phyloP scores from a whole-genome alignment of 805 yeast species.

The Candida quercuum region DNA sequence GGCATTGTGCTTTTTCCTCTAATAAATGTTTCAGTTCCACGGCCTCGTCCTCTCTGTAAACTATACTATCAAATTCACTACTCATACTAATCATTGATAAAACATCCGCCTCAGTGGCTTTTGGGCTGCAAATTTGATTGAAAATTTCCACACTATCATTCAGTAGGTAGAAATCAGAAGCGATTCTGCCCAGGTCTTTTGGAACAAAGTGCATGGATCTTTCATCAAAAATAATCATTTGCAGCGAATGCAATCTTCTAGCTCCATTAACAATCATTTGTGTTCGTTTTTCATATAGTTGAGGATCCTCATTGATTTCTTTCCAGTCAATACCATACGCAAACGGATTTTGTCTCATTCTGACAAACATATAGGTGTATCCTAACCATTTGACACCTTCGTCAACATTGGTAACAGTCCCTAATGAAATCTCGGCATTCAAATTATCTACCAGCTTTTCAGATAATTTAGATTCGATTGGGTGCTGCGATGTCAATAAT shows the following conservation, averaged over 20 bases:
- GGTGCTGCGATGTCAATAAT: constrained; percentile 87
- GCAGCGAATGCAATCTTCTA: constrained; percentile 72
- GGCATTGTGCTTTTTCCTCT: constrained; percentile 67
- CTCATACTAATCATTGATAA: constrained; percentile 86
- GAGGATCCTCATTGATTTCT: constrained; percentile 79
- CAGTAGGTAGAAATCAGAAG: constrained; percentile 87
- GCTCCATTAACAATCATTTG: constrained; percentile 79
- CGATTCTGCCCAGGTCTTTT: constrained; percentile 89
- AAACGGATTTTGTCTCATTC: constrained; percentile 93
- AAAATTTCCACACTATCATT: constrained; percentile 85
- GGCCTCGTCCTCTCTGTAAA: constrained; percentile 83
- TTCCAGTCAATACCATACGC: constrained; percentile 88
- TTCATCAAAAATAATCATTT: constrained; percentile 93
- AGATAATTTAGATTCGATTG: constrained; percentile 82
- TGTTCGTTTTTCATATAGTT: constrained; percentile 65
- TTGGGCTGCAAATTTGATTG: constrained; percentile 76
- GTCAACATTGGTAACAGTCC: constrained; percentile 89
- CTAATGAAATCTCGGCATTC: constrained; percentile 94
- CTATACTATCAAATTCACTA: constrained; percentile 87
- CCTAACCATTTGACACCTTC: constrained; percentile 99
- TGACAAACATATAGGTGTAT: constrained; percentile 86
- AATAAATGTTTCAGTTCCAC: constrained; percentile 60
- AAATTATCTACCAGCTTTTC: constrained; percentile 82
- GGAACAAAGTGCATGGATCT: constrained; percentile 70
- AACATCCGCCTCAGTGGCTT: constrained; percentile 89